Conservation (phyloP, 2,329 filamentous ascomycete genomes). For the Penicillium freii region DNA sequence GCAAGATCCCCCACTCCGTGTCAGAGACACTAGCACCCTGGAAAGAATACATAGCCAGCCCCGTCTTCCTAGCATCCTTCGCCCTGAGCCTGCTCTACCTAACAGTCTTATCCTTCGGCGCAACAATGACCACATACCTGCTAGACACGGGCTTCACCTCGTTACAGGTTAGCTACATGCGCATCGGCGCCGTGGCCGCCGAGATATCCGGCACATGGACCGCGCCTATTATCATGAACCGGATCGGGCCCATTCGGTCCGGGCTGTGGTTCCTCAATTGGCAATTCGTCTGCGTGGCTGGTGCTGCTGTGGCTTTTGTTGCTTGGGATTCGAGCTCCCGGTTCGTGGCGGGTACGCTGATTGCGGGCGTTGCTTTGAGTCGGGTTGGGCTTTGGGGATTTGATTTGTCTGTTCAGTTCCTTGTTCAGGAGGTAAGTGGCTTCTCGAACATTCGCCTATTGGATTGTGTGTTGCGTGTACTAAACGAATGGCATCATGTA, state of each 20-base stretch:
- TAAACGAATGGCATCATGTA: constrained; percentile 24
- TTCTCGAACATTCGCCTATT: not conserved
- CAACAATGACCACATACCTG: constrained; percentile 57
- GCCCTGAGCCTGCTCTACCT: constrained; percentile 54
- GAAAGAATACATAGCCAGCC: constrained; percentile 29
- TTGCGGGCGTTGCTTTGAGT: constrained; percentile 54
- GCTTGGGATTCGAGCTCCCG: constrained; percentile 22
- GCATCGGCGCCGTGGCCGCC: constrained; percentile 50
- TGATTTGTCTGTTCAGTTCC: constrained; percentile 59
- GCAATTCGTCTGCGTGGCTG: constrained; percentile 59
- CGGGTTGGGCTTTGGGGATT: constrained; percentile 62
- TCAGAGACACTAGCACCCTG: constrained; percentile 19
- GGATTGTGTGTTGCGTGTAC: not conserved
- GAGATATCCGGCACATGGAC: constrained; percentile 55
- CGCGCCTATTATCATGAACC: constrained; percentile 51
- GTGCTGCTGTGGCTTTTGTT: constrained; percentile 42
- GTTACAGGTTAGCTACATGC: constrained; percentile 48
- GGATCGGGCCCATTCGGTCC: constrained; percentile 59
- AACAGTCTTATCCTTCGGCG: constrained; percentile 55
- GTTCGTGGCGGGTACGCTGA: constrained; percentile 50
- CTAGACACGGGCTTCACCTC: constrained; percentile 51
- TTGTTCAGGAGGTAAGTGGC: constrained; percentile 57
- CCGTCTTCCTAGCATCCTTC: constrained; percentile 47
- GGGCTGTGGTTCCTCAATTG: constrained; percentile 70
- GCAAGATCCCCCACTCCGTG: not conserved